Evolutionary conservation across 352 stramenopile genomes (phyloP).

Genomic region (Globisporangium cylindrosporum): DNA sequence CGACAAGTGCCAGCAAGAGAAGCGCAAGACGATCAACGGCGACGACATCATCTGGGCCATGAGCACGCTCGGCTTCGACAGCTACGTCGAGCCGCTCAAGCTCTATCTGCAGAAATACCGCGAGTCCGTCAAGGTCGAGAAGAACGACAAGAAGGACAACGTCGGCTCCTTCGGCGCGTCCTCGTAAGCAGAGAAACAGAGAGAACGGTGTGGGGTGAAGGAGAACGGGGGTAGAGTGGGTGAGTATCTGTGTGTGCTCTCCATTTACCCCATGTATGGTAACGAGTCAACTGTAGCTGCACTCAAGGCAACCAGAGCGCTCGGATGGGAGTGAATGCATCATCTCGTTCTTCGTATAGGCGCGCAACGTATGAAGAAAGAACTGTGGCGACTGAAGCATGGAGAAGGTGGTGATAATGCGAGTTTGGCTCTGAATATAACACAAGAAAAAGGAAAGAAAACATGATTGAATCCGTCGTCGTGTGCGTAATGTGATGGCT

Average conservation of each 20-base stretch:
- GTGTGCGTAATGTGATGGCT: neutral
- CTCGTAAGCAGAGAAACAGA: constrained; percentile 34
- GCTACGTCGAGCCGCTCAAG: constrained; percentile 99
- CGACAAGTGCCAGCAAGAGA: constrained; percentile 99
- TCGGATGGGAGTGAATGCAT: neutral
- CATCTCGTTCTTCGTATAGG: neutral
- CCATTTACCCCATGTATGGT: constrained; percentile 6
- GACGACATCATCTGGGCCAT: constrained; percentile 99
- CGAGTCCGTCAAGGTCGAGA: constrained; percentile 91
- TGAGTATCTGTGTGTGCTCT: neutral
- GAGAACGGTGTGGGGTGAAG: neutral
- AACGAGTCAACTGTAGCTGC: constrained; percentile 12
- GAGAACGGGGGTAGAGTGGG: neutral
- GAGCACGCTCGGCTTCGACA: constrained; percentile 99
- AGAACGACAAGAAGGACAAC: constrained; percentile 91
- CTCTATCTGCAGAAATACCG: constrained; percentile 99
- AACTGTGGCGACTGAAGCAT: neutral
- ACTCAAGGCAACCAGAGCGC: neutral
- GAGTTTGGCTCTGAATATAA: constrained; percentile 1
- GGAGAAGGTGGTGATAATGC: neutral
- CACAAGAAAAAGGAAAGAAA: neutral
- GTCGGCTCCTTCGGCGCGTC: constrained; percentile 82
- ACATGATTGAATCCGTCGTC: neutral
- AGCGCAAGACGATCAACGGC: constrained; percentile 99
- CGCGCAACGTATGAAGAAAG: neutral